phyloP scores from a whole-genome alignment of 306 rosid species.

The Trichosanthes truncata region DNA sequence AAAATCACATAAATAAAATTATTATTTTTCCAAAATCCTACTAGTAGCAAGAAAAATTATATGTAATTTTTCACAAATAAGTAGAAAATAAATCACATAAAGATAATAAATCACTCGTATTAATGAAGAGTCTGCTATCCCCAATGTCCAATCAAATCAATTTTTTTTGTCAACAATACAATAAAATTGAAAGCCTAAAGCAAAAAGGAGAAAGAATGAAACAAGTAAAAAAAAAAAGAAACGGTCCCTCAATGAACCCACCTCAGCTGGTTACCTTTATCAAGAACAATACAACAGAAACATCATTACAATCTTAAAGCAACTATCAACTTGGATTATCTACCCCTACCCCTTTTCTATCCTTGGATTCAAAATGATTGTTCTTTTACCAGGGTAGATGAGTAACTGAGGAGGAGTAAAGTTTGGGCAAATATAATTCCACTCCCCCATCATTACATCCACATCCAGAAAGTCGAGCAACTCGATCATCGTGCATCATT shows the following conservation, averaged over 20 bases:
- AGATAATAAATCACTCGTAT: too few relatives aligned
- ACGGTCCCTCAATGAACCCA: neutral
- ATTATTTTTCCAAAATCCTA: too few relatives aligned
- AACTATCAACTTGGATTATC: neutral
- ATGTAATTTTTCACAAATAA: too few relatives aligned
- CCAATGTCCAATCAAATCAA: too few relatives aligned
- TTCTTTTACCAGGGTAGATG: neutral
- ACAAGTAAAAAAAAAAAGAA: neutral
- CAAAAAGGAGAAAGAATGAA: neutral
- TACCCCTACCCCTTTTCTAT: neutral
- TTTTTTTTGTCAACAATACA: too few relatives aligned
- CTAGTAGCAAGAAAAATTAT: too few relatives aligned
- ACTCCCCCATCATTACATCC: neutral
- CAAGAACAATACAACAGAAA: neutral
- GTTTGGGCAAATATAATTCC: neutral
- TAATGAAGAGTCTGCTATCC: too few relatives aligned
- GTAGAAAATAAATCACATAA: too few relatives aligned
- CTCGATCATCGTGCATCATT: neutral
- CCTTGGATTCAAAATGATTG: neutral
- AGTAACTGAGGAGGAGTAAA: neutral
- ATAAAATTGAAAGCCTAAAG: neutral
- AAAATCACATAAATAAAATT: too few relatives aligned
- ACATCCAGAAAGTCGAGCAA: neutral
- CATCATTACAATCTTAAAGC: neutral
- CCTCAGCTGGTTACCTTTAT: neutral